Conservation (phyloP, 768 basidiomycete genomes). For the Hortiboletus campestris region DNA sequence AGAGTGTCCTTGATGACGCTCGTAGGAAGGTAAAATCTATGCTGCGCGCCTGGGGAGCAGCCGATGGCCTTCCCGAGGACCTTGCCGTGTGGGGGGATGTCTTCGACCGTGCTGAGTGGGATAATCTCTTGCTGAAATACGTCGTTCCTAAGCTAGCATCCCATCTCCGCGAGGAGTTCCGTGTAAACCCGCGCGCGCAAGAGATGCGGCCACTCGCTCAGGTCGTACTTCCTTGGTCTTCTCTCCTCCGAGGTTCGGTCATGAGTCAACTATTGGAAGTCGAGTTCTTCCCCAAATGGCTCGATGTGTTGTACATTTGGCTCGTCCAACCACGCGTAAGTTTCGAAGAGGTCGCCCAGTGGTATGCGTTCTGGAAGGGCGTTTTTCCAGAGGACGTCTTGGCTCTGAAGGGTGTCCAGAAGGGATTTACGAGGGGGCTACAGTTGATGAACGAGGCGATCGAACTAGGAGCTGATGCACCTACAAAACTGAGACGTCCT, state of each 20-base stretch:
- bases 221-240: conserved; percentile 70
- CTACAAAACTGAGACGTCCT: conserved; percentile 63
- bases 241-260: conserved; percentile 70
- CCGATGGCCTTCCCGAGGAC: conserved; percentile 75
- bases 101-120: conserved; percentile 83
- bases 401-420: conserved; percentile 59
- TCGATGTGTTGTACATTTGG: conserved; percentile 90
- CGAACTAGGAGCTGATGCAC: conserved; percentile 77
- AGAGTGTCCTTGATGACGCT: conserved; percentile 84
- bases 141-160: conserved; percentile 89
- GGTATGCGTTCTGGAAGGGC: conserved; percentile 90
- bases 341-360: conserved; percentile 89
- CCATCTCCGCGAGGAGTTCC: conserved; percentile 79
- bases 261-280: conserved; percentile 82
- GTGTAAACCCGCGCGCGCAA: conserved; percentile 87
- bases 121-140: conserved; percentile 84
- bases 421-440: conserved; percentile 84
- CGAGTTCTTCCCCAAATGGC: conserved; percentile 97
- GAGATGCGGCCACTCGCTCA: conserved; percentile 77
- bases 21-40: conserved; percentile 80
- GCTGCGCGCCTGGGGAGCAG: conserved; percentile 70
- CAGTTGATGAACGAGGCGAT: conserved; percentile 95
- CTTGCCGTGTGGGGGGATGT: conserved; percentile 83
- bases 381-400: conserved; percentile 72
- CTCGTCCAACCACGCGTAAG: conserved; percentile 85